Percentiles rank a stretch among this genome's conserved stretches.
Evolutionary conservation across 306 rosid species (phyloP).

Genomic region (barrel medic (Medicago truncatula)): DNA sequence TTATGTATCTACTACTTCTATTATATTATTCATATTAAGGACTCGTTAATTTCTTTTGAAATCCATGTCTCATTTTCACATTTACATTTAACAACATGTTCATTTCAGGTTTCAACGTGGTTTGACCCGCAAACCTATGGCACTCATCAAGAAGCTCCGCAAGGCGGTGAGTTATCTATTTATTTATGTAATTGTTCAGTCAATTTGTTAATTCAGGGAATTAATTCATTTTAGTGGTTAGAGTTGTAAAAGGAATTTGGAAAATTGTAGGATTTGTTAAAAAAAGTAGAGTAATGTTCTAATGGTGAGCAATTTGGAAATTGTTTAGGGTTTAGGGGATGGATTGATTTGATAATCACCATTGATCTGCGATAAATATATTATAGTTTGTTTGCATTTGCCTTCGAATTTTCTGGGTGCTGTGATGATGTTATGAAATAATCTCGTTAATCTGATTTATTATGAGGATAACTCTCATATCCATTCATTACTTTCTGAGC

Average conservation of each 20-base stretch:
- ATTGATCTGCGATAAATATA: background rate
- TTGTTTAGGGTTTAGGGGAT: background rate
- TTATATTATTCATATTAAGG: background rate
- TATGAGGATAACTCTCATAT: slow-evolving; percentile 11
- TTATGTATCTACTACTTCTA: background rate
- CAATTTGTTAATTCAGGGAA: background rate
- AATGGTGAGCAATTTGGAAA: background rate
- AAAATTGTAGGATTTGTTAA: too few species aligned
- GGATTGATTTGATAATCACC: background rate
- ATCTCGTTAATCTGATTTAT: slow-evolving; percentile 24
- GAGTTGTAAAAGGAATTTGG: too few species aligned
- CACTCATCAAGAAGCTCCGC: slow-evolving; percentile 62
- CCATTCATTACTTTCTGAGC: slow-evolving; percentile 21
- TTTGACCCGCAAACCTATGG: slow-evolving; percentile 67
- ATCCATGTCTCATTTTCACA: background rate
- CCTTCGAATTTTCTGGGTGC: background rate
- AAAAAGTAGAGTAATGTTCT: background rate
- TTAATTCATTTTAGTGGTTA: too few species aligned
- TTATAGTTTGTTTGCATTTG: background rate
- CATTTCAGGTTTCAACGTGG: slow-evolving; percentile 55
- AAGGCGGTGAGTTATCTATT: slow-evolving; percentile 49
- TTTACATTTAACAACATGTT: background rate
- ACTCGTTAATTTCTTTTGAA: background rate
- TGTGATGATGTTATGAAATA: slow-evolving; percentile 11
- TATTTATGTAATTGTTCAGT: too few species aligned